Conservation (phyloP, 345 rosid genomes). For the Arabis hirsuta region DNA sequence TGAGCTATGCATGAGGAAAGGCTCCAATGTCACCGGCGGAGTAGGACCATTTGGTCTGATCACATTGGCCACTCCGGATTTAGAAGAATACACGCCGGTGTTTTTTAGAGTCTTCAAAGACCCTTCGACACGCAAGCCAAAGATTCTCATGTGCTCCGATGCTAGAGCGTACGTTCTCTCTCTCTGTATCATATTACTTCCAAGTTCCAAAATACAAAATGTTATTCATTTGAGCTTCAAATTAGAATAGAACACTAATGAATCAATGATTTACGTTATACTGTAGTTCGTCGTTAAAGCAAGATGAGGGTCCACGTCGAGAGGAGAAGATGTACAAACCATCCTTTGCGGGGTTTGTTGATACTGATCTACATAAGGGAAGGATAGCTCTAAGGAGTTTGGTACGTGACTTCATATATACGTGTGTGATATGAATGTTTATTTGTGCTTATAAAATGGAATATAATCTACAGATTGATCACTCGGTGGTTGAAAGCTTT, state of each 20-base stretch:
- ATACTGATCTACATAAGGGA: constrained; percentile 58
- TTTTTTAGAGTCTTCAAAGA: too few relatives aligned
- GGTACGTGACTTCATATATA: constrained; percentile 44
- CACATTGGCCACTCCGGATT: constrained; percentile 64
- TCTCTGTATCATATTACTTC: too few relatives aligned
- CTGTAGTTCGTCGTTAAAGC: constrained; percentile 56
- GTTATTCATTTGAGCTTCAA: too few relatives aligned
- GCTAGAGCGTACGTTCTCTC: constrained; percentile 57
- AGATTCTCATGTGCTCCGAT: constrained; percentile 79
- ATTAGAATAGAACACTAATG: too few relatives aligned
- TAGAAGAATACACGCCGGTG: constrained; percentile 61
- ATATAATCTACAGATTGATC: constrained; percentile 56
- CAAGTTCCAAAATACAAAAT: too few relatives aligned
- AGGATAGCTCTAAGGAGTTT: constrained; percentile 71
- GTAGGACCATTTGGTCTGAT: constrained; percentile 90
- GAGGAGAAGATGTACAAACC: constrained; percentile 56
- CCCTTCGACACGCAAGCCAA: constrained; percentile 31
- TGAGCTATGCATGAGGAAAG: constrained; percentile 56
- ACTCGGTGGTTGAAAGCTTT: constrained; percentile 79
- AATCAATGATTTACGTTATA: not conserved
- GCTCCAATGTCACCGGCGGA: constrained; percentile 57
- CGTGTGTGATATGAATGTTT: not conserved
- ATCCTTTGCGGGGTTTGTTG: constrained; percentile 76
- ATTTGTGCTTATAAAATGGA: not conserved
- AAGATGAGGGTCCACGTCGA: constrained; percentile 10